Conservation (phyloP, 2,329 filamentous ascomycete genomes). For the Fusarium sublunatum region DNA sequence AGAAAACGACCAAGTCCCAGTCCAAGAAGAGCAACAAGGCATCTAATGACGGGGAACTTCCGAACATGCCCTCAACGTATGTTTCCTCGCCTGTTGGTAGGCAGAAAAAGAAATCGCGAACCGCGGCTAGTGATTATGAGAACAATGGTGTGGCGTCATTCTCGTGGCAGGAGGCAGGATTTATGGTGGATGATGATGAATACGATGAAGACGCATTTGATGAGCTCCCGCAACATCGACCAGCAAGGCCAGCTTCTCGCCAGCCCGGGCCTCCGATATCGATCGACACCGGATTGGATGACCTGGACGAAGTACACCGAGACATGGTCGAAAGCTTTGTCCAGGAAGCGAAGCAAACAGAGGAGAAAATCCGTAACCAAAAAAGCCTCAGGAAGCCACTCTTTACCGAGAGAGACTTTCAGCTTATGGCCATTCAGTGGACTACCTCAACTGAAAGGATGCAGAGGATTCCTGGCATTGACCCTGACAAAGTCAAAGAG, state of each 20-base stretch:
- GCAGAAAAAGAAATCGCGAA: constrained; percentile 45
- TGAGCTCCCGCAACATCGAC: constrained; percentile 53
- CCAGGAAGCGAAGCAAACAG: constrained; percentile 66
- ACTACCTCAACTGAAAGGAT: constrained; percentile 72
- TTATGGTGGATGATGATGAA: constrained; percentile 58
- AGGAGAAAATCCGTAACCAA: constrained; percentile 70
- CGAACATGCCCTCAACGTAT: constrained; percentile 59
- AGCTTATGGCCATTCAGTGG: constrained; percentile 78
- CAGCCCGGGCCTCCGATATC: constrained; percentile 68
- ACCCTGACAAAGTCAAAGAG: constrained; percentile 68
- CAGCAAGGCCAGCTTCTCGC: constrained; percentile 51
- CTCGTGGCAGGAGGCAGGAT: constrained; percentile 56
- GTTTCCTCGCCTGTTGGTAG: constrained; percentile 65
- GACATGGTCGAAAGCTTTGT: constrained; percentile 75
- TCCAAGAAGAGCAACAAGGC: constrained; percentile 54
- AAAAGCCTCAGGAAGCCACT: constrained; percentile 67
- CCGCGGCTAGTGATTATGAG: constrained; percentile 49
- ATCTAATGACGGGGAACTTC: constrained; percentile 50
- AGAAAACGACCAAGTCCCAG: constrained; percentile 49
- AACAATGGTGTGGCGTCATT: constrained; percentile 56
- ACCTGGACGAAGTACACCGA: constrained; percentile 69
- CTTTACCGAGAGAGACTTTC: constrained; percentile 76
- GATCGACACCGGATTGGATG: constrained; percentile 63
- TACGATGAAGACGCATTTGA: constrained; percentile 59
- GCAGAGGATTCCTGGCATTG: constrained; percentile 71